Evolutionary conservation across 192 early-diverging fungal species (phyloP), one percentile per base, ranked within the genome.

Genomic region (Powellomyces hirtus): DNA sequence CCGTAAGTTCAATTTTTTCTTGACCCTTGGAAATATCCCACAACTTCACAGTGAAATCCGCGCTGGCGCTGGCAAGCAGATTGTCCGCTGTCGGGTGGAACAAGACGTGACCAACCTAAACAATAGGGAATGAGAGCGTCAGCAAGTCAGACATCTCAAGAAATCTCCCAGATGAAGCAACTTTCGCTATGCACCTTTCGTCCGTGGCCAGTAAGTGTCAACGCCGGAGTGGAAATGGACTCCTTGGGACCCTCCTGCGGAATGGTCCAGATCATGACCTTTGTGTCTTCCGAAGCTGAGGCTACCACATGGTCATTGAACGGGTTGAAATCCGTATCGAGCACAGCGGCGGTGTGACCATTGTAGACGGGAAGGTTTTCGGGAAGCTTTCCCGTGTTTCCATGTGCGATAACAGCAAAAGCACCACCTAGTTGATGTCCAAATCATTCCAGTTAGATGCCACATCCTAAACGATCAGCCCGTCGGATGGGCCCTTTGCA

Each of bases 281-380:
- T 82, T 53, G 72, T 68, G 67, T 83, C 83, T 70, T 83, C 83
- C 27, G 81, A 66, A 27, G 76, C 81, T 34, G 78, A 84, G 26
- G 97, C 97, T 70, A 99, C 85, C 57, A 99, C 80, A 77, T 96
- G 86, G 76, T 99, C 97, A 66, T 98, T 97, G 81, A 97, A 99
- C 29, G 94, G 96, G 72, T 95, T 92, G 67, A 98, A 99, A 71
- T 93, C 92, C 20, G 96, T 99, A 77, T 99, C 97, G 57, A 99
- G 81, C 22, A 99, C 97, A 18, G 97, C 88, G 6, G 88, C 95
- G 10, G 90, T 88, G 71, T 99, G 97, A 30, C 93, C 96, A 64
- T 89, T 87, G 62, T 92, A 94, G n/a, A 97, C 79, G 0, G 97
- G 96, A 55, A 89, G 86, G 49, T 88, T 87, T 66, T 93, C 91